Percentiles rank a stretch among this genome's conserved stretches.
Conservation (phyloP, 2,329 filamentous ascomycete genomes). For the Balansia obtecta region DNA sequence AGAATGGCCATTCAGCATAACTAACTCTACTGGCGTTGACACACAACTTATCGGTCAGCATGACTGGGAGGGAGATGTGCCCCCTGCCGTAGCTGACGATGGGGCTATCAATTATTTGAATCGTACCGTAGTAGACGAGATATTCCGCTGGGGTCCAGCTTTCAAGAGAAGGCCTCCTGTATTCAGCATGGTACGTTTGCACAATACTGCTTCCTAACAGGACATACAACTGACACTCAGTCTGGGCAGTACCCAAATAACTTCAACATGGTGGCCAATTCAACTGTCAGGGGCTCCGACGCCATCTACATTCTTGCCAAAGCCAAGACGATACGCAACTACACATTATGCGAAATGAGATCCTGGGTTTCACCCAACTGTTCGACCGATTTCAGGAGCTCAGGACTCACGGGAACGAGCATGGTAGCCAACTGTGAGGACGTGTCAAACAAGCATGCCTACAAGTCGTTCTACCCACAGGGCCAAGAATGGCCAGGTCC, state of each 20-base stretch:
- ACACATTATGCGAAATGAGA: slow-evolving; percentile 55
- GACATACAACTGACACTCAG: neutral
- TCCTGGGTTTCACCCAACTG: slow-evolving; percentile 53
- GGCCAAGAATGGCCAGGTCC: slow-evolving; percentile 20
- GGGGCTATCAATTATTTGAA: slow-evolving; percentile 31
- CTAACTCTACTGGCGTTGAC: slow-evolving; percentile 19
- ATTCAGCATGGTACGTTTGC: slow-evolving; percentile 29
- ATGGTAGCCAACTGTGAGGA: slow-evolving; percentile 53
- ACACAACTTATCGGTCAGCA: slow-evolving; percentile 18
- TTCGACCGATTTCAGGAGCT: slow-evolving; percentile 47
- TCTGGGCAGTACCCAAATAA: slow-evolving; percentile 36
- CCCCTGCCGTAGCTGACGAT: slow-evolving; percentile 14
- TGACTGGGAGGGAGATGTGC: slow-evolving; percentile 27
- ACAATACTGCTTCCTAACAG: no score
- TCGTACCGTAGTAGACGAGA: slow-evolving; percentile 49
- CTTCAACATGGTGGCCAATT: slow-evolving; percentile 56
- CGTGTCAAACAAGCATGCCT: slow-evolving; percentile 38
- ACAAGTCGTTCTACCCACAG: slow-evolving; percentile 28
- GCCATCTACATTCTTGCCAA: slow-evolving; percentile 57
- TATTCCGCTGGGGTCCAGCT: slow-evolving; percentile 54
- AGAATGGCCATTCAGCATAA: slow-evolving; percentile 37
- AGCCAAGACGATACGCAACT: slow-evolving; percentile 27
- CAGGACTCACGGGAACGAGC: slow-evolving; percentile 42
- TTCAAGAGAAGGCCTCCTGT: slow-evolving; percentile 39
- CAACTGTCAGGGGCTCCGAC: slow-evolving; percentile 26